phyloP scores from a whole-genome alignment of 2,329 filamentous ascomycete genomes.

The Mycocentrospora acerina region DNA sequence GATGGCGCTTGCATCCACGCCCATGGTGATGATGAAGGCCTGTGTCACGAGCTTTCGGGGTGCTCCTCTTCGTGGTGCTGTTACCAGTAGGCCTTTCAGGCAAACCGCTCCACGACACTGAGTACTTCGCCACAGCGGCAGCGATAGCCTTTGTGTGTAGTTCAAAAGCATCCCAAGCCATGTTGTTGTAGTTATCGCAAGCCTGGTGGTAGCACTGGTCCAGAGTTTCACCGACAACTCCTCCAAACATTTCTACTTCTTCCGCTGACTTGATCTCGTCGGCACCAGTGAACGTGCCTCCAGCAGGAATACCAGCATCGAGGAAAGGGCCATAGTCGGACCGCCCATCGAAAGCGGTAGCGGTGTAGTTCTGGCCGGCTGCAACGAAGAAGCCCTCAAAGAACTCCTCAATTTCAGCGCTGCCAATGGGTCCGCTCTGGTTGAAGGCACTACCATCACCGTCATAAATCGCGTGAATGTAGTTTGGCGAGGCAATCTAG shows the following conservation, averaged over 20 bases:
- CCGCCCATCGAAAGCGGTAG: constrained; percentile 41
- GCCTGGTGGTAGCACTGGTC: constrained; percentile 40
- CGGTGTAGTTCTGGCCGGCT: constrained; percentile 29
- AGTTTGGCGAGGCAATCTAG: constrained; percentile 41
- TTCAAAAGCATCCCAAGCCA: constrained; percentile 35
- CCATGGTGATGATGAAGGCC: background rate
- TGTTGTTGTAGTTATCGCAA: constrained; percentile 39
- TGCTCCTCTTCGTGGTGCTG: constrained; percentile 16
- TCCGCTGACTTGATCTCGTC: constrained; percentile 42
- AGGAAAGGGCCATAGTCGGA: constrained; percentile 44
- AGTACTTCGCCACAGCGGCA: constrained; percentile 37
- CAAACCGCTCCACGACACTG: constrained; percentile 27
- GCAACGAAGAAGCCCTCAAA: constrained; percentile 36
- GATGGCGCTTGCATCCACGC: background rate
- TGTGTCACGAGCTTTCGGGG: constrained; percentile 14
- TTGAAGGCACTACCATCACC: constrained; percentile 39
- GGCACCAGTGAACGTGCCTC: constrained; percentile 42
- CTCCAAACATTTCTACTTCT: constrained; percentile 38
- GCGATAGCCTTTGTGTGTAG: constrained; percentile 38
- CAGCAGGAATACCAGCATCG: constrained; percentile 36
- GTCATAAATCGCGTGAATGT: constrained; percentile 40
- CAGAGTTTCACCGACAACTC: constrained; percentile 28
- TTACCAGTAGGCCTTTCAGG: constrained; percentile 24
- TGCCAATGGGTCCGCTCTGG: constrained; percentile 34
- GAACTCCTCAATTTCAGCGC: constrained; percentile 32